Base-by-base conservation (phyloP, 208 protist species). In the Crithidia thermophila region DNA sequence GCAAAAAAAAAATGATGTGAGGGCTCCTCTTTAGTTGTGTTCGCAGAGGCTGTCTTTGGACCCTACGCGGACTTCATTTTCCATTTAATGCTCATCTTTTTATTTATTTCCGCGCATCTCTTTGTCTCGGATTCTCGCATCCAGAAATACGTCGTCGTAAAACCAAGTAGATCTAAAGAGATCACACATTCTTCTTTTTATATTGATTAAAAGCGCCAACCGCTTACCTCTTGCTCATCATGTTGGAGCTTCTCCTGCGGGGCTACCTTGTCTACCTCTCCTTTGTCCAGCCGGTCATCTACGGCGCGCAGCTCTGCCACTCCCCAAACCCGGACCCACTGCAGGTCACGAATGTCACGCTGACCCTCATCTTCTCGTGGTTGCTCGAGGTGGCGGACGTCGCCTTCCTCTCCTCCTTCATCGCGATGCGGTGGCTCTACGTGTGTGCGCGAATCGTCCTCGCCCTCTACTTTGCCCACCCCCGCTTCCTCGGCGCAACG, bases 351-450 rank as follows among this genome's bases (percentile, higher is more conserved):
- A 94, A 94, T 55, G 59, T 81, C 11, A 85, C 81, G 18, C 68
- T 94, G 59, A 79, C 84, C 20, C 72, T 94, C 56, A 82, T 94
- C 49, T 82, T 94, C 59, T 46, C 75, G 16, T 90, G 84, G 80
- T 42, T 89, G 14, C 55, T 91, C 30, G 81, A 89, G 50, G 50
- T 90, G 23, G 69, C 69, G 1, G 89, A 92, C 52, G 61, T 56
- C 3, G 20, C 88, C 11, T 67, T 94, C 18, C 72, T 90, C 31
- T 84, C 82, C 34, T 77, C 75, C 13, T 75, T 92, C 33, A 78
- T 94, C 16, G 83, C 85, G 8, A 80, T 84, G 71, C 76, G 77
- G 25, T 67, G 64, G 51, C 56, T 88, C 7, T 90, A 89, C 69
- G 39, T 82, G 13, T 57, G 73, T 10, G 66, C 68, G 21, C 83